These are phyloP conservation scores for Vanrija sp. DNA, from an alignment of 1,284 basidiomycete genomes.

Conservation along the genomic window DNA sequence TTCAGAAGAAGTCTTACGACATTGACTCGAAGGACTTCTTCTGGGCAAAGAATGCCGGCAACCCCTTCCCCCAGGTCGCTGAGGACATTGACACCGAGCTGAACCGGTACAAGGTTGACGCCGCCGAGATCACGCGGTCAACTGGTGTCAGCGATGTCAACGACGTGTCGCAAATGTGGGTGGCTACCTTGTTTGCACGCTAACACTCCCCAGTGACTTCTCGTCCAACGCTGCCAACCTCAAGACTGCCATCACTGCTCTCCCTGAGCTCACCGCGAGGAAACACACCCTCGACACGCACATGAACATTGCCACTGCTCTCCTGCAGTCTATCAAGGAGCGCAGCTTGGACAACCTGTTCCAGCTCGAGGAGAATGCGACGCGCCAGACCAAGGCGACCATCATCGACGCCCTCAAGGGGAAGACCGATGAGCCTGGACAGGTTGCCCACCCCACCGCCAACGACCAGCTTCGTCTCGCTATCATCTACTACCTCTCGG, in stretches of 20 bases:
- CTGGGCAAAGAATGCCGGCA: constrained; percentile 94
- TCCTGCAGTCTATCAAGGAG: constrained; percentile 93
- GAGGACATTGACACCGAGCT: constrained; percentile 95
- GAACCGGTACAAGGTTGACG: constrained; percentile 92
- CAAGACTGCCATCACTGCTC: constrained; percentile 94
- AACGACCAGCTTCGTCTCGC: constrained; percentile 90
- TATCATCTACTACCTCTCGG: constrained; percentile 88
- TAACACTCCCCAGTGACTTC: constrained; percentile 62
- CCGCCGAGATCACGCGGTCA: constrained; percentile 92
- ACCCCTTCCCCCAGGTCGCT: constrained; percentile 97
- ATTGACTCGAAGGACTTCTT: constrained; percentile 98
- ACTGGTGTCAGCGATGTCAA: constrained; percentile 95
- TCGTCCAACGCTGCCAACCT: constrained; percentile 90
- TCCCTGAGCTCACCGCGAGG: constrained; percentile 95
- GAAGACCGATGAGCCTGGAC: constrained; percentile 57
- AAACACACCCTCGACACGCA: constrained; percentile 96
- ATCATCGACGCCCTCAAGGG: constrained; percentile 71
- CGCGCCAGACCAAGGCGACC: constrained; percentile 74
- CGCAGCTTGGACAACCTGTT: constrained; percentile 94
- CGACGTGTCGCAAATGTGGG: constrained; percentile 88
- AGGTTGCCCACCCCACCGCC: constrained; percentile 53
- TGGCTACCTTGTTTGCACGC: constrained; percentile 10
- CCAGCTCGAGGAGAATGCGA: constrained; percentile 87
- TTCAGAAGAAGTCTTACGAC: constrained; percentile 86
- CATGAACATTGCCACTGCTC: constrained; percentile 97